Conservation (phyloP, 345 rosid species). For the Euphorbia peplus region DNA sequence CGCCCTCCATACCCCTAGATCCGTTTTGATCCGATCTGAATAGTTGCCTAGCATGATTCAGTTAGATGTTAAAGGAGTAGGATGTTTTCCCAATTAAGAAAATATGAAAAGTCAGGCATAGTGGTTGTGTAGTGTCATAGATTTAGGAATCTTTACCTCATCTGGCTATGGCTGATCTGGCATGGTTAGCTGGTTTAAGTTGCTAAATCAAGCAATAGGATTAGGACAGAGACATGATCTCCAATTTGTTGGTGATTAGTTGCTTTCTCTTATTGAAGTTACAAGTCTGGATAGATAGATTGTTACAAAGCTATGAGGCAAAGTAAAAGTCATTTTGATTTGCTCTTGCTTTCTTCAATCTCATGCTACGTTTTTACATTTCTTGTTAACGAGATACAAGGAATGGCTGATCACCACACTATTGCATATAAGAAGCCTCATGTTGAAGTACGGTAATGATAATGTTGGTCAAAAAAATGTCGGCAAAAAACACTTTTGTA, state of each 20-base stretch:
- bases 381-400: no score
- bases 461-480: no score
- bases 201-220: conserved; percentile 21
- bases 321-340: no score
- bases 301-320: no score
- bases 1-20: no score
- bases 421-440: no score
- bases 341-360: no score
- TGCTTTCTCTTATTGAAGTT: no score
- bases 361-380: no score
- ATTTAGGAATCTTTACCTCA: conserved; percentile 4
- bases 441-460: no score
- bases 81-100: background rate
- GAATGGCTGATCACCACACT: no score
- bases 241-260: conserved; percentile 14
- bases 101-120: conserved; percentile 8
- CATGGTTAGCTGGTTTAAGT: conserved; percentile 3
- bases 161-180: conserved; percentile 1
- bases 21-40: background rate
- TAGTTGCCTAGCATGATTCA: background rate
- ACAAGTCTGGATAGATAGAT: conserved; percentile 16
- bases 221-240: conserved; percentile 11
- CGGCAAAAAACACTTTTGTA: no score
- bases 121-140: background rate
- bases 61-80: background rate